These are phyloP conservation scores for Aspergillus quadrilineatus DNA, from an alignment of 2,329 filamentous ascomycete species.

Conservation along the genomic window DNA sequence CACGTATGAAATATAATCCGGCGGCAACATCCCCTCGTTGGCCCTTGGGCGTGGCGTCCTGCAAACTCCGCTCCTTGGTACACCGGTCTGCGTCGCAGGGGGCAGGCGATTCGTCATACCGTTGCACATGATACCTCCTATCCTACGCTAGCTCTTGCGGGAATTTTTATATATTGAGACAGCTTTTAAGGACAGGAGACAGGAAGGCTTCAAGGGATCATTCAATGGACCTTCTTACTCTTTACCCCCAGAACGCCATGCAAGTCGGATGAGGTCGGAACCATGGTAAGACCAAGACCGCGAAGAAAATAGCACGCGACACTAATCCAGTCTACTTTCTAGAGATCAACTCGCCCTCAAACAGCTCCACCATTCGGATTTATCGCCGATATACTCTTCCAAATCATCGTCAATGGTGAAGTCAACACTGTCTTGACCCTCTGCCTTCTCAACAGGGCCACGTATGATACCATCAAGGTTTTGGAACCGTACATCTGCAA, in stretches of 20 bases:
- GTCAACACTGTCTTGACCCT: constrained; percentile 23
- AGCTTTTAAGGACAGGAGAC: constrained; percentile 6
- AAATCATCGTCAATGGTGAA: constrained; percentile 30
- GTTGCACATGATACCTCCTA: constrained; percentile 17
- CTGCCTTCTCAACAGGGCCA: constrained; percentile 28
- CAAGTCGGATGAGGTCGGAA: constrained; percentile 4
- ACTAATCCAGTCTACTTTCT: constrained; percentile 9
- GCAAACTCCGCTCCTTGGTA: constrained; percentile 20
- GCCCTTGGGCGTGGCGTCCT: constrained; percentile 16
- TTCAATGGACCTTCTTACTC: constrained; percentile 15
- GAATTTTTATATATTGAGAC: constrained; percentile 11
- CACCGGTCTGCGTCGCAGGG: constrained; percentile 16
- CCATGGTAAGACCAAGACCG: not conserved
- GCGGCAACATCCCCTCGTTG: constrained; percentile 4
- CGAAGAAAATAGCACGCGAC: constrained; percentile 6
- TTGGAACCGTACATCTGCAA: constrained; percentile 29
- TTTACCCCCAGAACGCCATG: constrained; percentile 6
- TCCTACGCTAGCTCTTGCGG: constrained; percentile 1
- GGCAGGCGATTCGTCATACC: constrained; percentile 22
- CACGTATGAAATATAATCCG: constrained; percentile 16
- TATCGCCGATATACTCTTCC: constrained; percentile 31
- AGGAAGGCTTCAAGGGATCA: not conserved
- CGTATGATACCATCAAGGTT: constrained; percentile 27
- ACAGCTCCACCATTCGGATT: constrained; percentile 22
- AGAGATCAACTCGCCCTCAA: constrained; percentile 14